These are phyloP conservation scores for Passiflora organensis DNA, from an alignment of 345 rosid genomes.

Conservation along the genomic window DNA sequence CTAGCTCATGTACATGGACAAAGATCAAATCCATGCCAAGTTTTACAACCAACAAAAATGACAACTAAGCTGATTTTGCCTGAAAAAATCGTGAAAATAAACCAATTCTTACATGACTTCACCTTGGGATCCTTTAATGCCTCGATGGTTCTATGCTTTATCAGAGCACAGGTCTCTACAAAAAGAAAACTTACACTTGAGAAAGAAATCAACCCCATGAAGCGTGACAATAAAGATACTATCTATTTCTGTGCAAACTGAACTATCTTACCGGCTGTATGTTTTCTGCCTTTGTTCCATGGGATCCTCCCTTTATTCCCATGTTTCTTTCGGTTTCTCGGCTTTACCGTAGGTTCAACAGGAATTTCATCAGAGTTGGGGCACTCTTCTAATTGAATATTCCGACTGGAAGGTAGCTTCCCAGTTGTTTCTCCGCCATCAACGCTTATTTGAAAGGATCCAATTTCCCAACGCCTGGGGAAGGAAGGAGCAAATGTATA, in stretches of 20 bases:
- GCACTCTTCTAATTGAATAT: conserved; percentile 9
- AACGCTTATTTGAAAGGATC: conserved; percentile 18
- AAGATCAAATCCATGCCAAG: neutral
- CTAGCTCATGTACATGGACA: neutral
- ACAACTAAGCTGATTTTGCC: too few species aligned
- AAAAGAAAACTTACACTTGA: conserved; percentile 9
- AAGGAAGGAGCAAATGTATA: conserved; percentile 16
- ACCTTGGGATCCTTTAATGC: conserved; percentile 92
- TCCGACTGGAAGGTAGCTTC: conserved; percentile 17
- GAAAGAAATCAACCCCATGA: conserved; percentile 13
- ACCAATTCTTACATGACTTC: conserved; percentile 70
- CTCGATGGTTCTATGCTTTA: conserved; percentile 77
- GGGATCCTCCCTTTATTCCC: conserved; percentile 79
- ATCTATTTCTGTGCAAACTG: neutral
- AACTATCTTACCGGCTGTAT: conserved; percentile 48
- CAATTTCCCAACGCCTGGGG: too few species aligned
- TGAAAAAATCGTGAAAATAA: conserved; percentile 16
- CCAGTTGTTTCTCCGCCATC: conserved; percentile 14
- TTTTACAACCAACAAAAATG: too few species aligned
- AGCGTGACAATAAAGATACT: neutral
- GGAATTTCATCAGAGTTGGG: conserved; percentile 7
- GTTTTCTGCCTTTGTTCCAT: conserved; percentile 81
- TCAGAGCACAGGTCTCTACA: conserved; percentile 66
- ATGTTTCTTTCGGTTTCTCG: conserved; percentile 44
- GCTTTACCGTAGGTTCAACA: neutral